A percentile compares a stretch with the other conserved stretches of the same genome.
phyloP scores from a whole-genome alignment of 2,329 filamentous ascomycete species.

The Monilinia polystroma region DNA sequence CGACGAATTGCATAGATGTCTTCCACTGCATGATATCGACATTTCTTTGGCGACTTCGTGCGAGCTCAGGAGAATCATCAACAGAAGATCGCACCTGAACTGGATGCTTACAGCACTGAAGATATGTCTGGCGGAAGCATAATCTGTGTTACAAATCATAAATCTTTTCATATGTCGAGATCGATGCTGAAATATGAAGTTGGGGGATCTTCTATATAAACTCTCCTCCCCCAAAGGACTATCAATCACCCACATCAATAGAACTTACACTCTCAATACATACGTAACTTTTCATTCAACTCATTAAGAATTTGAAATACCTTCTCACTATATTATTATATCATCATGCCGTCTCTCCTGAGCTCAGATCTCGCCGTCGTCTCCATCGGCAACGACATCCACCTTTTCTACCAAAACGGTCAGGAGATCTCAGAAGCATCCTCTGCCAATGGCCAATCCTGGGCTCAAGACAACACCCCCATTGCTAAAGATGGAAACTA shows the following conservation, averaged over 20 bases:
- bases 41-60: background rate
- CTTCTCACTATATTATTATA: background rate
- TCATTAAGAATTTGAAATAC: background rate
- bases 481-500: background rate
- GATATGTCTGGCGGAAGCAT: background rate
- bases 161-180: background rate
- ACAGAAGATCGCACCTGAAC: background rate
- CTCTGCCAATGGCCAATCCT: background rate
- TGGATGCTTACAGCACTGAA: background rate
- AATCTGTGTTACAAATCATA: too few relatives aligned
- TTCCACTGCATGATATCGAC: background rate
- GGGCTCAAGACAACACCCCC: background rate
- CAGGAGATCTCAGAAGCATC: background rate
- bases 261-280: background rate
- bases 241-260: background rate
- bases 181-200: background rate
- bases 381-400: background rate
- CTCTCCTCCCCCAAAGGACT: background rate
- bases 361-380: background rate
- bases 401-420: constrained; percentile 6
- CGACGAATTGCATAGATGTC: background rate
- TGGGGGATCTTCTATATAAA: background rate
- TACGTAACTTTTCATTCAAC: background rate
- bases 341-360: background rate
- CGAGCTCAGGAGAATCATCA: background rate